phyloP scores from a whole-genome alignment of 805 yeast genomes.

The Crinitomyces ghanaensis region DNA sequence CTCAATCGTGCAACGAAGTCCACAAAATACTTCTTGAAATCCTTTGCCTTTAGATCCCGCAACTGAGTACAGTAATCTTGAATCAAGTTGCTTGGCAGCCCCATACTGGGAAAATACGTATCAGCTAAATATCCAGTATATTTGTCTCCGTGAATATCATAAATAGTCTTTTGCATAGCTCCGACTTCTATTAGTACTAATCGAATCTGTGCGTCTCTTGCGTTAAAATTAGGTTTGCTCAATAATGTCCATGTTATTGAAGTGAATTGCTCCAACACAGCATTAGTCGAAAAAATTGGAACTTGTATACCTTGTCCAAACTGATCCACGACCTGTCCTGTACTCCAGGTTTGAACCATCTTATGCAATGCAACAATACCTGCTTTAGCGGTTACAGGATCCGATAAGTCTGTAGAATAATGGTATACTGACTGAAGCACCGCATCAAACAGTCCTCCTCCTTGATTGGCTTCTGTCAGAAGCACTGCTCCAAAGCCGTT shows the following conservation, averaged over 20 bases:
- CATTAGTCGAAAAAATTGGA: slow-evolving; percentile 55
- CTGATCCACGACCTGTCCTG: slow-evolving; percentile 54
- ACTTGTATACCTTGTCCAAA: slow-evolving; percentile 42
- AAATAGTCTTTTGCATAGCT: slow-evolving; percentile 53
- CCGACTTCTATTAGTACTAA: slow-evolving; percentile 67
- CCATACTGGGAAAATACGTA: slow-evolving; percentile 37
- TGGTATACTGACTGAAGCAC: slow-evolving; percentile 54
- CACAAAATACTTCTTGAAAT: slow-evolving; percentile 61
- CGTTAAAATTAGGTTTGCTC: slow-evolving; percentile 55
- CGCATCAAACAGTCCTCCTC: slow-evolving; percentile 41
- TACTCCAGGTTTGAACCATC: slow-evolving; percentile 56
- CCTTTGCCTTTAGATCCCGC: slow-evolving; percentile 44
- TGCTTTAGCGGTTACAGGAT: slow-evolving; percentile 52
- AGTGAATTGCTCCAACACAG: slow-evolving; percentile 56
- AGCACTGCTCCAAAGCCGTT: slow-evolving; percentile 74
- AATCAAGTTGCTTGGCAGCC: slow-evolving; percentile 48
- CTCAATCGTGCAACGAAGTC: slow-evolving; percentile 28
- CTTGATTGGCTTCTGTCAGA: slow-evolving; percentile 54
- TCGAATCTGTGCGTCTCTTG: slow-evolving; percentile 71
- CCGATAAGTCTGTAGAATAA: slow-evolving; percentile 52
- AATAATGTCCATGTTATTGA: slow-evolving; percentile 68
- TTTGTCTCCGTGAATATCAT: slow-evolving; percentile 34
- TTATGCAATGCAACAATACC: slow-evolving; percentile 54
- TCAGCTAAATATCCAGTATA: slow-evolving; percentile 44
- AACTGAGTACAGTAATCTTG: slow-evolving; percentile 52